Evolutionary conservation across 768 basidiomycete species (phyloP).

Genomic region (Heimioporus sp.): DNA sequence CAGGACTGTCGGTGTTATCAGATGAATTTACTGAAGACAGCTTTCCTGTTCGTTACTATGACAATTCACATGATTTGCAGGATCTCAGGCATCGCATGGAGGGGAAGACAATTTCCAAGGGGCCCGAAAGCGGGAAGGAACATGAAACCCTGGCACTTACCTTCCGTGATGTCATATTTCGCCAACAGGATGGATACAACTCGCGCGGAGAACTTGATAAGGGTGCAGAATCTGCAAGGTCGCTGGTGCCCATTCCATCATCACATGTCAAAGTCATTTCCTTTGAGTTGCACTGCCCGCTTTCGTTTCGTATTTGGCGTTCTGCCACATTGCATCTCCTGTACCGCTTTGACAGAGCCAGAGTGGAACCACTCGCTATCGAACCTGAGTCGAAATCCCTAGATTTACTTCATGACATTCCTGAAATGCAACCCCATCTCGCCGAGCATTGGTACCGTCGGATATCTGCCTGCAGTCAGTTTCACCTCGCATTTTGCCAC

Average conservation of each 20-base stretch:
- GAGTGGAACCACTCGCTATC: no score
- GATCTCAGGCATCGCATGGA: conserved; percentile 26
- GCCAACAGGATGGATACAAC: no score
- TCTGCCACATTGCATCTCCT: conserved; percentile 33
- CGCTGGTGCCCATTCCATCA: conserved; percentile 36
- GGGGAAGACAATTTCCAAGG: conserved; percentile 18
- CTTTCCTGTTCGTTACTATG: conserved; percentile 36
- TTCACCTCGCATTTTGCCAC: no score
- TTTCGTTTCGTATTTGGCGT: conserved; percentile 38
- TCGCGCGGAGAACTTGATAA: conserved; percentile 27
- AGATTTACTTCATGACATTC: conserved; percentile 3
- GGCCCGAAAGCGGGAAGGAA: no score
- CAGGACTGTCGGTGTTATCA: conserved; percentile 33
- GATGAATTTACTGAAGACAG: conserved; percentile 9
- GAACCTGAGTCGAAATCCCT: conserved; percentile 1
- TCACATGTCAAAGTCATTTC: conserved; percentile 16
- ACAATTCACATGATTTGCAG: conserved; percentile 16
- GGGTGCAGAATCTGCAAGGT: conserved; percentile 3
- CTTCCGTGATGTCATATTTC: no score
- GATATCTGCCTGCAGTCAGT: no score
- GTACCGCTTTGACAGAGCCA: conserved; percentile 18
- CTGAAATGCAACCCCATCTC: conserved; percentile 15
- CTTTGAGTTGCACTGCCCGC: conserved; percentile 39
- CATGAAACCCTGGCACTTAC: no score
- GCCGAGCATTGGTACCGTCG: no score